A percentile compares a stretch with the other conserved stretches of the same genome.
Conservation (phyloP, 2,329 filamentous ascomycete species). For the Acarospora socialis region DNA sequence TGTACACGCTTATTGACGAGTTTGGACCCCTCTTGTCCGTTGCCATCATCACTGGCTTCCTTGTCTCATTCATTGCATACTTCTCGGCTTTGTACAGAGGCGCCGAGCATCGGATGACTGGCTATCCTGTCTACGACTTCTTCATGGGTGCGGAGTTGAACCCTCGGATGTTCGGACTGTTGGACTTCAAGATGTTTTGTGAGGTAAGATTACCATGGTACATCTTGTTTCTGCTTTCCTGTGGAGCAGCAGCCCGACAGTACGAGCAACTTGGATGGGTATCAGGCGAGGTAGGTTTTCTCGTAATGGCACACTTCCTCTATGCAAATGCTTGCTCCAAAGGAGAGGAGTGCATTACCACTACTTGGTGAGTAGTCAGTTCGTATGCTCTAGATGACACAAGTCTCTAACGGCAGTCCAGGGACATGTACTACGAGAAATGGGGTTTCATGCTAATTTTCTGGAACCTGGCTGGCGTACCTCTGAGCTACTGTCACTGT, state of each 20-base stretch:
- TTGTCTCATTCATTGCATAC: slow-evolving; percentile 74
- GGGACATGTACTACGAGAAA: slow-evolving; percentile 95
- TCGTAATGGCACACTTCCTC: slow-evolving; percentile 79
- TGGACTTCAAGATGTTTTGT: slow-evolving; percentile 94
- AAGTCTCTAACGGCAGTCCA: slow-evolving; percentile 19
- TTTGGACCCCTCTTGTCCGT: slow-evolving; percentile 90
- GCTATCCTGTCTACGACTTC: slow-evolving; percentile 67
- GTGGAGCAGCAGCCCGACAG: slow-evolving; percentile 65
- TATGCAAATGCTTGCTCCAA: slow-evolving; percentile 89
- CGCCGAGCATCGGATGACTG: slow-evolving; percentile 83
- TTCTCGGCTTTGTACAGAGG: slow-evolving; percentile 69
- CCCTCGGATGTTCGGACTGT: slow-evolving; percentile 66
- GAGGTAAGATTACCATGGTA: slow-evolving; percentile 89
- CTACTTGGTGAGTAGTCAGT: slow-evolving; percentile 49
- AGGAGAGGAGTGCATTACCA: slow-evolving; percentile 79
- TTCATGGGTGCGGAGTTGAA: slow-evolving; percentile 86
- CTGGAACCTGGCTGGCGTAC: slow-evolving; percentile 89
- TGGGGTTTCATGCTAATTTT: slow-evolving; percentile 97
- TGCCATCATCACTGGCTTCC: slow-evolving; percentile 77
- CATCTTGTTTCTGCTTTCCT: slow-evolving; percentile 66
- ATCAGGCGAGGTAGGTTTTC: slow-evolving; percentile 67
- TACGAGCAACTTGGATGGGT: slow-evolving; percentile 78
- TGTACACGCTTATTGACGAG: slow-evolving; percentile 88
- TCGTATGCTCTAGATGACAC: neutral
- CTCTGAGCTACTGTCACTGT: slow-evolving; percentile 85